Conservation (phyloP, 2,329 filamentous ascomycete species). For the Stagonosporopsis cucurbitacearum region DNA sequence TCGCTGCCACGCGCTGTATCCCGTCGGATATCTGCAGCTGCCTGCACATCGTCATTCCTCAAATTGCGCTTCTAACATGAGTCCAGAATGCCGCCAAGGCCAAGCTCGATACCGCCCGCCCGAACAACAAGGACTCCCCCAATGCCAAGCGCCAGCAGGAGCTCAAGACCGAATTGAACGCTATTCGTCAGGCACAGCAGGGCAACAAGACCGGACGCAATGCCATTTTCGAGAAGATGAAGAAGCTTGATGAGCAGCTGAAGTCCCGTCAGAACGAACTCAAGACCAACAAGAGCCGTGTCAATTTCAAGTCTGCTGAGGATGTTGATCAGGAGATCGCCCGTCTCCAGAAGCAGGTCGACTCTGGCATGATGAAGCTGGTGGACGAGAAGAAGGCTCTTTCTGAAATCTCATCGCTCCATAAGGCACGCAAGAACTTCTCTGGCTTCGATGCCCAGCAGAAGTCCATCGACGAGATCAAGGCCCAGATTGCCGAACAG, state of each 20-base stretch:
- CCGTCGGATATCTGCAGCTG: constrained; percentile 25
- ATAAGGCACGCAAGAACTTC: constrained; percentile 92
- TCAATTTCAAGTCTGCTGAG: constrained; percentile 84
- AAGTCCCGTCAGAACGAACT: constrained; percentile 85
- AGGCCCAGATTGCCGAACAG: constrained; percentile 85
- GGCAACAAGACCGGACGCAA: constrained; percentile 83
- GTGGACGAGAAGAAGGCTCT: constrained; percentile 98
- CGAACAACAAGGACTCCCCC: constrained; percentile 82
- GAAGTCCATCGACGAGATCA: constrained; percentile 87
- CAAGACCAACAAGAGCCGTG: constrained; percentile 80
- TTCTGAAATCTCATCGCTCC: constrained; percentile 78
- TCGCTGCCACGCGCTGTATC: constrained; percentile 3
- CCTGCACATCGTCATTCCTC: background rate
- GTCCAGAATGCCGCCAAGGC: constrained; percentile 80
- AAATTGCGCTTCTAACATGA: constrained; percentile 16
- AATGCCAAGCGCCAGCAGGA: constrained; percentile 83
- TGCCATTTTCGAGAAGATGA: constrained; percentile 85
- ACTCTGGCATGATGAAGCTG: constrained; percentile 88
- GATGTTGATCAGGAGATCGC: constrained; percentile 86
- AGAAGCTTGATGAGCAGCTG: constrained; percentile 86
- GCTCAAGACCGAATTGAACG: constrained; percentile 79
- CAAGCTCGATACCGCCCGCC: constrained; percentile 84
- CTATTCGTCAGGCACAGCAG: constrained; percentile 86
- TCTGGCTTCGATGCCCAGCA: constrained; percentile 81
- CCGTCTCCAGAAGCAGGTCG: constrained; percentile 81